phyloP scores from a whole-genome alignment of 495 filamentous ascomycete species.

The Podospora sp. region DNA sequence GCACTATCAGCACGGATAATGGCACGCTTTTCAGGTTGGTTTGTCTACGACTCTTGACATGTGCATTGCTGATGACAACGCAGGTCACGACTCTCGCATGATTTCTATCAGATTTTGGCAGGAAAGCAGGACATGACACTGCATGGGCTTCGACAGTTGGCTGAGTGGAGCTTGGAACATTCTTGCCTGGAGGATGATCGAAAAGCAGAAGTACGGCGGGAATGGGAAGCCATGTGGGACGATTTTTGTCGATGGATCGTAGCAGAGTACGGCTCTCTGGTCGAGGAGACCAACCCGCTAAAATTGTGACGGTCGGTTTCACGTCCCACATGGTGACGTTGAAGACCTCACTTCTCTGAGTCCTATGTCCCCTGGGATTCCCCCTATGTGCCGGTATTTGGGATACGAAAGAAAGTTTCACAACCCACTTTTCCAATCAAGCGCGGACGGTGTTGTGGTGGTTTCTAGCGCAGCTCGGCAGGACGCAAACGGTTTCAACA shows the following conservation, averaged over 20 bases:
- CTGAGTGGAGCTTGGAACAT: conserved; percentile 57
- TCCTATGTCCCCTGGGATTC: not conserved
- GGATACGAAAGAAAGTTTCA: not conserved
- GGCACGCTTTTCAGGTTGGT: conserved; percentile 54
- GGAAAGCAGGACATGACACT: conserved; percentile 56
- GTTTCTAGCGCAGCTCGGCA: not conserved
- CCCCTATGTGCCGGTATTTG: not conserved
- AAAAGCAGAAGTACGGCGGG: conserved; percentile 31
- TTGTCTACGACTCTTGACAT: conserved; percentile 4
- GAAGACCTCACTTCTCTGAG: not conserved
- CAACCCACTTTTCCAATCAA: not conserved
- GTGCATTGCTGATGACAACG: not conserved
- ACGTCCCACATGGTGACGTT: not conserved
- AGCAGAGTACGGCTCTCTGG: conserved; percentile 26
- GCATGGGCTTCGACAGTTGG: conserved; percentile 56
- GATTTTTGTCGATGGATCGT: conserved; percentile 46
- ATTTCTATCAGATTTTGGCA: conserved; percentile 59
- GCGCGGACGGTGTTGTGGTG: not conserved
- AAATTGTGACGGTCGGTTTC: not conserved
- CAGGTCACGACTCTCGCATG: conserved; percentile 59
- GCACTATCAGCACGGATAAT: conserved; percentile 58
- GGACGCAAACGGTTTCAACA: not conserved
- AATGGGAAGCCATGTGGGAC: conserved; percentile 51
- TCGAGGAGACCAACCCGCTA: not conserved
- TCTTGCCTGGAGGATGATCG: conserved; percentile 48